Evolutionary conservation across 2,329 filamentous ascomycete genomes (phyloP), one percentile per base, ranked within the genome.

Genomic region (Beauveria bassiana): DNA sequence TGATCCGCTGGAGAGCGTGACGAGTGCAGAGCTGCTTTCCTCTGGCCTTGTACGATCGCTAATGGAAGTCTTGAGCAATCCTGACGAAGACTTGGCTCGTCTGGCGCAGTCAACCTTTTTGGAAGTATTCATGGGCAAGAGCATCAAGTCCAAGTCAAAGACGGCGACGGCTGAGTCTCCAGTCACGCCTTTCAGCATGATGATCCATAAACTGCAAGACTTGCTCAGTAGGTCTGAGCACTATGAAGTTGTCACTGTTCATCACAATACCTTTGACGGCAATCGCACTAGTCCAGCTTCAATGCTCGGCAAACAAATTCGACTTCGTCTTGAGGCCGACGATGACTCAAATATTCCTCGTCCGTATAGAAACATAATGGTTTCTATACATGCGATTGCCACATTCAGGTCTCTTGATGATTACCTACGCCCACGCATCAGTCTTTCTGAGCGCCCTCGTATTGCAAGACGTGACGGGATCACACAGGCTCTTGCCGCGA

Each of bases 331-430:
- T 40, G 84, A 93, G 43, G 93, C 95, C 1, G 93, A 96, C 66
- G 93, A 96, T 1, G 88, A 93, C 52, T 93, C 92, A 0, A 90
- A 95, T 54, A 95, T 99, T 63, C 95, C 95, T 20, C 83, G 87
- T 42, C 81, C 88, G 0, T 98, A 96, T 71, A 85, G 90, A 24
- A 96, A 93, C 67, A 96, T 99, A 65, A 97, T 97, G 89, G 95
- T 99, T 1, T 96, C 92, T 0, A 99, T 99, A 62, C 95, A 99
- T 72, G 95, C 95, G 18, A 98, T 99, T 69, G 93, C 95, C 2
- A 98, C 93, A 0, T 98, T 99, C 79, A 98, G 97, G 73, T 90
- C 93, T 0, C 78, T 99, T 26, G 95, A 98, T 70, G 95, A 99
- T 71, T 99, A 98, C 72, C 81, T 99, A 49, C 87, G 95, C 43